Evolutionary conservation across 164 flowering plant genomes (phyloP), one percentile per base, ranked within the genome.

Genomic region (Tetrastigma voinierianum): DNA sequence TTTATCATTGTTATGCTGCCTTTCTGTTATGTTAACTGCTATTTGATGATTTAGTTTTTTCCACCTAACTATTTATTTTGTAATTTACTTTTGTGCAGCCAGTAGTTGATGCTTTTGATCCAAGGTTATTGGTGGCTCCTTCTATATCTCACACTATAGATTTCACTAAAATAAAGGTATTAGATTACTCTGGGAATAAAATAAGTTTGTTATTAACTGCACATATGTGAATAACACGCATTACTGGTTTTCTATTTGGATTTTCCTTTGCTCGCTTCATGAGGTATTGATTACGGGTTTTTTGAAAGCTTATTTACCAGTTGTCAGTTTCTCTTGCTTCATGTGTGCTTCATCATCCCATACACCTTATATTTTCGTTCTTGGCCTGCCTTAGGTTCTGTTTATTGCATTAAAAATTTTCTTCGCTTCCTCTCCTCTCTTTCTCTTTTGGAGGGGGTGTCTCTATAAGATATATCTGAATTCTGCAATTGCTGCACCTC

Each of bases 101-200:
- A 24, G 99, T 95, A 57, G 99, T 95, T 55, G 99, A 95, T 81
- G 97, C 99, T 57, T 95, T 95, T 83, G 99, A 95, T 86, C 99
- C 99, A 66, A 88, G 99, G 69, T 76, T 95, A 61, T 81, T 95
- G 83, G 96, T 95, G 73, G 89, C 99, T 72, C 96, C 95, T 65
- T 74, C 97, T 44, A 76, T 79, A 24, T 77, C 65, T 53, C 98
- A 95, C 67, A 75, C 87, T 40, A 73, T 95, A 71, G 86, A 95
- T 74, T 95, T 95, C 64, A 74, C 84, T 21, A 61, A 83, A 60
- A 57, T 85, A 20, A 88, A 91, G 96, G 98, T 94, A 83, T 55
- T 56, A 16, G 18, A 21, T 66, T 23, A 15, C 9, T 54, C 48
- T 2, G 44, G 1, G 15, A 32, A 32, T 4, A 18, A n/a, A 24